A percentile compares a stretch with the other conserved stretches of the same genome.
These are phyloP conservation scores for Paramecium tetraurelia DNA, from an alignment of 73 alveolate species.

Conservation along the genomic window DNA sequence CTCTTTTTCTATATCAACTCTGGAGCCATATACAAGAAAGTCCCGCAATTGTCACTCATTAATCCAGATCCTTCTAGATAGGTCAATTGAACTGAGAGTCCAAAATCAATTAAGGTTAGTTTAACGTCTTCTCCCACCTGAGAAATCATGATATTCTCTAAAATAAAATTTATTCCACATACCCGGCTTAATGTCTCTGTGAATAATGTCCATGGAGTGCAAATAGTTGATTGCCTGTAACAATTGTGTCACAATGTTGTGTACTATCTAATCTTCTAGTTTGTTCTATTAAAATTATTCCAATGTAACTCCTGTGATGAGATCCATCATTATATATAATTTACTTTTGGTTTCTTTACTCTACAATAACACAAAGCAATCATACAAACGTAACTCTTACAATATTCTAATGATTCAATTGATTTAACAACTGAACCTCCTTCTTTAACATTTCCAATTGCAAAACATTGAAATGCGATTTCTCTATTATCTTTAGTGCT, in stretches of 20 bases:
- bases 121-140: not conserved
- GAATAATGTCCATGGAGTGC: not conserved
- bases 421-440: not conserved
- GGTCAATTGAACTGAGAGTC: not conserved
- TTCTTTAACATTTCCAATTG: not conserved
- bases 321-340: not conserved
- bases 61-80: not conserved
- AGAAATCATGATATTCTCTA: not conserved
- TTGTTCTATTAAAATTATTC: not conserved
- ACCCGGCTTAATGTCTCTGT: conserved; percentile 7
- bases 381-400: conserved; percentile 28
- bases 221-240: not conserved
- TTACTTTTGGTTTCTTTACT: conserved; percentile 18
- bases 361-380: not conserved
- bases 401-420: not conserved
- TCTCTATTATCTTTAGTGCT: not conserved
- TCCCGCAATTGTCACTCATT: conserved; percentile 72
- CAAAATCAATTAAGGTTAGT: not conserved
- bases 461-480: not conserved
- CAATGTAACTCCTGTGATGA: conserved; percentile 2
- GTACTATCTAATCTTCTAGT: not conserved
- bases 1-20: conserved; percentile 72
- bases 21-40: conserved; percentile 75
- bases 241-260: not conserved
- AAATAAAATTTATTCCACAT: not conserved